Percentiles rank a stretch among this genome's conserved stretches.
Evolutionary conservation across 2,329 filamentous ascomycete genomes (phyloP).

Genomic region (Biscogniauxia marginata): DNA sequence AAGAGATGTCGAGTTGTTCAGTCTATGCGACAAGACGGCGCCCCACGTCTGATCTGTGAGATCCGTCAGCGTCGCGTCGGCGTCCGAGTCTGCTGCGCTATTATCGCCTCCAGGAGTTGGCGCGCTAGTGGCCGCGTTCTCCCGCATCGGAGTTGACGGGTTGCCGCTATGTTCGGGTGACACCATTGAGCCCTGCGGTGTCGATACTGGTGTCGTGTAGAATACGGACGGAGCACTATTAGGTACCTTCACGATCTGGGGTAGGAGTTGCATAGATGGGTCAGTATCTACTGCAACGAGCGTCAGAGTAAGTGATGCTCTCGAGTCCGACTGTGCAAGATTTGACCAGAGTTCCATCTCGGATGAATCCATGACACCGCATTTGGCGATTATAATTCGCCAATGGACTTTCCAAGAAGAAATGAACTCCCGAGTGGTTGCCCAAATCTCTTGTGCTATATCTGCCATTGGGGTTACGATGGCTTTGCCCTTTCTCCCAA

Average conservation of each 20-base stretch:
- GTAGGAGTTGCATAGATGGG: constrained; percentile 62
- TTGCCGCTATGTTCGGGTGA: constrained; percentile 60
- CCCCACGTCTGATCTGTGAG: constrained; percentile 75
- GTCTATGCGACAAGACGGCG: constrained; percentile 64
- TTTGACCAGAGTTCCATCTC: constrained; percentile 62
- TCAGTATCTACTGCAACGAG: constrained; percentile 65
- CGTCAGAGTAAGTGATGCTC: constrained; percentile 52
- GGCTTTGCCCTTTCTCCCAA: constrained; percentile 57
- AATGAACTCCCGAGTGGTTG: constrained; percentile 72
- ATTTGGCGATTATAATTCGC: constrained; percentile 74
- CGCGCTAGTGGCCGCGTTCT: constrained; percentile 35
- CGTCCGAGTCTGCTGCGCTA: constrained; percentile 50
- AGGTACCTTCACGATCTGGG: constrained; percentile 51
- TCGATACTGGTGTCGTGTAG: constrained; percentile 65
- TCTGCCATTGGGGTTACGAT: constrained; percentile 56
- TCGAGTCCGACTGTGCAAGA: constrained; percentile 51
- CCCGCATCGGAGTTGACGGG: constrained; percentile 48
- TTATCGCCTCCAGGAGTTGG: constrained; percentile 46
- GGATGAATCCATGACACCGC: constrained; percentile 63
- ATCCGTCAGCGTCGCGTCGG: constrained; percentile 70
- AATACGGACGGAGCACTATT: constrained; percentile 44
- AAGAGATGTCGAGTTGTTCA: constrained; percentile 58
- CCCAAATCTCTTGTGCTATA: constrained; percentile 75
- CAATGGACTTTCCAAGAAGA: constrained; percentile 69
- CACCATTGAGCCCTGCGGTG: constrained; percentile 58